A percentile compares a stretch with the other conserved stretches of the same genome.
phyloP scores from a whole-genome alignment of 257 asterid genomes.

The Nicotiana obtusifolia region DNA sequence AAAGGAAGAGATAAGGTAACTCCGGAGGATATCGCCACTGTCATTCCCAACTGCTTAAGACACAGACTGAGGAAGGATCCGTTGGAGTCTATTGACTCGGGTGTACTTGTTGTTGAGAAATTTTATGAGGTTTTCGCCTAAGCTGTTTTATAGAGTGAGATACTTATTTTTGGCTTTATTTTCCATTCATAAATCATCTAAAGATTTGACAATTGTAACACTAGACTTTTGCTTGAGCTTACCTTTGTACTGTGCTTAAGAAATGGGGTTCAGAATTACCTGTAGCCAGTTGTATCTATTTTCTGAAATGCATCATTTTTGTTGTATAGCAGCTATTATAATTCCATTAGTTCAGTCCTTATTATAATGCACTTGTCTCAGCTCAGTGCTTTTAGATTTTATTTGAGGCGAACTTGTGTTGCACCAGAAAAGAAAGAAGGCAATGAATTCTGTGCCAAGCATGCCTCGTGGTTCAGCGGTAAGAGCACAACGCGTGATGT shows the following conservation, averaged over 20 bases:
- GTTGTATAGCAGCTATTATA: not conserved
- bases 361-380: not conserved
- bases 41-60: slow-evolving; percentile 87
- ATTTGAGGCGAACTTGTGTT: too few species aligned
- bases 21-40: slow-evolving; percentile 76
- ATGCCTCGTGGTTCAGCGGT: too few species aligned
- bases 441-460: too few species aligned
- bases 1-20: slow-evolving; percentile 77
- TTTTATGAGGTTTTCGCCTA: slow-evolving; percentile 72
- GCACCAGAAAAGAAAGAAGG: too few species aligned
- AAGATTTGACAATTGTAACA: not conserved
- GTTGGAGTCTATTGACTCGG: slow-evolving; percentile 89
- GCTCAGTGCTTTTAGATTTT: too few species aligned
- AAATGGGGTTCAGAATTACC: not conserved
- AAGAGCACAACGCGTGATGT: too few species aligned
- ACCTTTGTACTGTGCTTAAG: not conserved
- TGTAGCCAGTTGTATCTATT: not conserved
- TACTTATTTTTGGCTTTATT: slow-evolving; percentile 1
- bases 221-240: not conserved
- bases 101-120: slow-evolving; percentile 81
- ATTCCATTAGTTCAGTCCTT: not conserved
- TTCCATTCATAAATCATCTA: not conserved
- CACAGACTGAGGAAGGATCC: slow-evolving; percentile 93
- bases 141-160: not conserved
- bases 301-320: not conserved